Evolutionary conservation across 2,329 filamentous ascomycete species (phyloP).

Genomic region (Diaporthe aspalathi): DNA sequence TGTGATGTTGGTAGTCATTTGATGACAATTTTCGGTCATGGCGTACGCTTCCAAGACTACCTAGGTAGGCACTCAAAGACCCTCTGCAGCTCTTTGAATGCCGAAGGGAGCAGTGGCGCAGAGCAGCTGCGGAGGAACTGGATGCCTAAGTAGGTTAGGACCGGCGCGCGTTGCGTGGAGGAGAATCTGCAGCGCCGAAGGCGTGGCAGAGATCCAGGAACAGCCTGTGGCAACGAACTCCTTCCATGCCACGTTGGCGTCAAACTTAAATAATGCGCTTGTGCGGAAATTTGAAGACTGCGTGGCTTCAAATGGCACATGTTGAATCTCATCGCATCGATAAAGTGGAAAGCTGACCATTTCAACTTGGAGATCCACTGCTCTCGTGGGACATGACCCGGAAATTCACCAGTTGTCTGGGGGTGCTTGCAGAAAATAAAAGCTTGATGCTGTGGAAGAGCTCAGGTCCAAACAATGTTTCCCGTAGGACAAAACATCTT

Average conservation of each 20-base stretch:
- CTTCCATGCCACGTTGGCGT: constrained; percentile 84
- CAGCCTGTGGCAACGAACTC: constrained; percentile 80
- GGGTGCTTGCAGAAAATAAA: too few species aligned
- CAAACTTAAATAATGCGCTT: too few species aligned
- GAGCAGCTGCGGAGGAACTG: constrained; percentile 29
- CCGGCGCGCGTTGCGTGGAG: constrained; percentile 80
- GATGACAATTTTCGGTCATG: constrained; percentile 90
- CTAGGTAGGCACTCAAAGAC: constrained; percentile 81
- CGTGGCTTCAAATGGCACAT: too few species aligned
- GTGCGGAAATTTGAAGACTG: too few species aligned
- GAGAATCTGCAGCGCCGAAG: constrained; percentile 90
- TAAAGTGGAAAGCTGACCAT: too few species aligned
- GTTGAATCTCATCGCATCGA: too few species aligned
- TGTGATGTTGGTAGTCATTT: constrained; percentile 72
- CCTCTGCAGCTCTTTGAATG: constrained; percentile 81
- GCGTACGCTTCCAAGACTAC: constrained; percentile 92
- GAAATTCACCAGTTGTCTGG: too few species aligned
- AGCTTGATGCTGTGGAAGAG: too few species aligned
- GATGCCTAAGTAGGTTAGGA: constrained; percentile 75
- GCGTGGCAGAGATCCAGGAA: constrained; percentile 92
- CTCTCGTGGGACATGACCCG: too few species aligned
- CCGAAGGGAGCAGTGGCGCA: constrained; percentile 75
- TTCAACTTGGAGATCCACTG: too few species aligned
- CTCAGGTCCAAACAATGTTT: too few species aligned
- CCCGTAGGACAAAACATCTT: too few species aligned